Conservation (phyloP, 2,329 filamentous ascomycete genomes). For the Coniella vitis region DNA sequence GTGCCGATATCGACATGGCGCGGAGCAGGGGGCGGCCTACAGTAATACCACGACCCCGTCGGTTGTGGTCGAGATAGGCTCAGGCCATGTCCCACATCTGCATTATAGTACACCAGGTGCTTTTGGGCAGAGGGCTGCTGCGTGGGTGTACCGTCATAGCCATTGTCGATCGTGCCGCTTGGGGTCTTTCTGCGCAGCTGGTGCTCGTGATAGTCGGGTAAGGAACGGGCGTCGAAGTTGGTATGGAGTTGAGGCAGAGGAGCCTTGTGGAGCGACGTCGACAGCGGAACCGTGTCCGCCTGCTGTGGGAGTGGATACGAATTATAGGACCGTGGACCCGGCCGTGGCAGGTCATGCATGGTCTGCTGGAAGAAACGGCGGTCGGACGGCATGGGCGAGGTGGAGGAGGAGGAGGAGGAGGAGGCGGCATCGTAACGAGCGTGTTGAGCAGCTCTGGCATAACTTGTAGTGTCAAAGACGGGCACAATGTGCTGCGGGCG, state of each 20-base stretch:
- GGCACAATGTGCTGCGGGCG: background rate
- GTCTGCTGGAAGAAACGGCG: slow-evolving; percentile 8
- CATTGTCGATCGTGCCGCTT: slow-evolving; percentile 84
- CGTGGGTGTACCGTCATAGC: slow-evolving; percentile 77
- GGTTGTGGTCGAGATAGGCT: slow-evolving; percentile 10
- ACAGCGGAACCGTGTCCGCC: background rate
- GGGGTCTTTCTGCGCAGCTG: slow-evolving; percentile 87
- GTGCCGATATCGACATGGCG: slow-evolving; percentile 6
- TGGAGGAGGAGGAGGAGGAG: background rate
- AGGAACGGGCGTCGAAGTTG: slow-evolving; percentile 10
- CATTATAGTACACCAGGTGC: slow-evolving; percentile 73
- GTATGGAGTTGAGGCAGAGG: slow-evolving; percentile 10
- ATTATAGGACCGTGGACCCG: slow-evolving; percentile 21
- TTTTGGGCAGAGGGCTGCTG: slow-evolving; percentile 68
- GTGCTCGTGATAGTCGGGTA: slow-evolving; percentile 51
- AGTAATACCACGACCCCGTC: slow-evolving; percentile 19
- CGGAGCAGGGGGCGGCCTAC: slow-evolving; percentile 6
- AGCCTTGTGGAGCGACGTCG: slow-evolving; percentile 4
- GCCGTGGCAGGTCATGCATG: slow-evolving; percentile 4
- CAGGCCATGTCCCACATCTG: slow-evolving; percentile 28
- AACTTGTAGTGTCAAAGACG: background rate
- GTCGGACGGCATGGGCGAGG: too few species aligned
- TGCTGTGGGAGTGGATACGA: slow-evolving; percentile 24
- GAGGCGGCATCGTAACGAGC: background rate
- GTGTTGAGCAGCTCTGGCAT: background rate